phyloP scores from a whole-genome alignment of 1,284 basidiomycete species.

The Ceratobasidium sp. region DNA sequence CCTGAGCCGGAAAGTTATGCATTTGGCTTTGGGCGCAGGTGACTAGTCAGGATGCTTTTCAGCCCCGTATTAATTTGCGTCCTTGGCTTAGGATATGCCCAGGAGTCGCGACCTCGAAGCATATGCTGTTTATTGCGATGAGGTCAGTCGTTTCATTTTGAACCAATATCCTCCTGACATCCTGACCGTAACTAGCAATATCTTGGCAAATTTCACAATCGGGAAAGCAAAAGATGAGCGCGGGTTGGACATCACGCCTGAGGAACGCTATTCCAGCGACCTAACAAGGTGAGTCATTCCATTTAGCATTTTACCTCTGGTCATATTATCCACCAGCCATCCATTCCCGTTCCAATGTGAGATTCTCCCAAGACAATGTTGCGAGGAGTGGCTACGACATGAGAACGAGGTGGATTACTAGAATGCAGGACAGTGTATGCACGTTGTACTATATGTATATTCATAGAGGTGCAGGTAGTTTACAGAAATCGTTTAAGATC shows the following conservation, averaged over 20 bases:
- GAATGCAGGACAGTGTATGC: not conserved
- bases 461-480: too few relatives aligned
- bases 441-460: too few relatives aligned
- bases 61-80: not conserved
- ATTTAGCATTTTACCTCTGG: not conserved
- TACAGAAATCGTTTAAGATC: too few relatives aligned
- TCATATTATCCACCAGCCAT: not conserved
- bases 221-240: constrained; percentile 1
- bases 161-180: not conserved
- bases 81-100: not conserved
- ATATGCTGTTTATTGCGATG: not conserved
- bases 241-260: not conserved
- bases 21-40: constrained; percentile 16
- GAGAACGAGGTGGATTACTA: not conserved
- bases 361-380: not conserved
- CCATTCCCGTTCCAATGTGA: not conserved
- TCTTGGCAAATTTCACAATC: not conserved
- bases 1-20: too few relatives aligned
- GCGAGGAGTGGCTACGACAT: constrained; percentile 1
- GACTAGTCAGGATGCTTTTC: not conserved
- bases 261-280: not conserved
- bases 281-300: not conserved
- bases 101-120: not conserved
- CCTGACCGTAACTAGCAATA: not conserved
- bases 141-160: not conserved